phyloP scores from a whole-genome alignment of 2,329 filamentous ascomycete genomes.

The Sclerotinia subarctica region DNA sequence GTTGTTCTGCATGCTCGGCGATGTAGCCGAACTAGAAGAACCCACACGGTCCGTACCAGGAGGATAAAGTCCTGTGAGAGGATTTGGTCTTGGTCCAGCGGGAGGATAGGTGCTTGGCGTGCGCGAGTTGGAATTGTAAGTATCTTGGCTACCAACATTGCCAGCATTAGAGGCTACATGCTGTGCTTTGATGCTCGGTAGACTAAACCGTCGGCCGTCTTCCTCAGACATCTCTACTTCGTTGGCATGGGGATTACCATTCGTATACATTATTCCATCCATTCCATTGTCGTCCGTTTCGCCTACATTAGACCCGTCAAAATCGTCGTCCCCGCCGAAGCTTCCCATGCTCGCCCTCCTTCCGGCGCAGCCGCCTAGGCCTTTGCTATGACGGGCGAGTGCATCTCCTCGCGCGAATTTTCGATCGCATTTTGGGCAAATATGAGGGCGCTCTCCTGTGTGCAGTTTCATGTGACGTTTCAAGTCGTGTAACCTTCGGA shows the following conservation, averaged over 20 bases:
- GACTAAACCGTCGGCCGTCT: slow-evolving; percentile 60
- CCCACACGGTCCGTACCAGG: slow-evolving; percentile 55
- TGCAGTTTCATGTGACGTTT: slow-evolving; percentile 97
- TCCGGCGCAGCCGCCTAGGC: slow-evolving; percentile 90
- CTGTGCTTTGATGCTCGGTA: slow-evolving; percentile 72
- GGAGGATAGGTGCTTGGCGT: slow-evolving; percentile 75
- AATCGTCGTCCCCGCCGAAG: slow-evolving; percentile 76
- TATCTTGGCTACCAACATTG: slow-evolving; percentile 38
- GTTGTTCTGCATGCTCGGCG: slow-evolving; percentile 46
- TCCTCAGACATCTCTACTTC: slow-evolving; percentile 60
- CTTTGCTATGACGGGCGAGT: slow-evolving; percentile 90
- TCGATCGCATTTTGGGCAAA: slow-evolving; percentile 90
- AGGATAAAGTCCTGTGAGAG: slow-evolving; percentile 55
- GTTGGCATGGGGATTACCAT: slow-evolving; percentile 47
- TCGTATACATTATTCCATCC: slow-evolving; percentile 52
- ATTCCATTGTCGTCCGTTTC: slow-evolving; percentile 56
- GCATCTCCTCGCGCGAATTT: slow-evolving; percentile 96
- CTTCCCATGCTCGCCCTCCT: slow-evolving; percentile 81
- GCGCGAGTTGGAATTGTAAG: slow-evolving; percentile 57
- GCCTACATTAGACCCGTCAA: slow-evolving; percentile 52
- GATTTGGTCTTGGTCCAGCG: slow-evolving; percentile 52
- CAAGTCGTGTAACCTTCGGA: slow-evolving; percentile 87
- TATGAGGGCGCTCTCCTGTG: slow-evolving; percentile 91
- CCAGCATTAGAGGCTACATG: slow-evolving; percentile 54
- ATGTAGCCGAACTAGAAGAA: slow-evolving; percentile 51